Conservation (phyloP, 495 filamentous ascomycete genomes). For the Podospora pseudocomata region DNA sequence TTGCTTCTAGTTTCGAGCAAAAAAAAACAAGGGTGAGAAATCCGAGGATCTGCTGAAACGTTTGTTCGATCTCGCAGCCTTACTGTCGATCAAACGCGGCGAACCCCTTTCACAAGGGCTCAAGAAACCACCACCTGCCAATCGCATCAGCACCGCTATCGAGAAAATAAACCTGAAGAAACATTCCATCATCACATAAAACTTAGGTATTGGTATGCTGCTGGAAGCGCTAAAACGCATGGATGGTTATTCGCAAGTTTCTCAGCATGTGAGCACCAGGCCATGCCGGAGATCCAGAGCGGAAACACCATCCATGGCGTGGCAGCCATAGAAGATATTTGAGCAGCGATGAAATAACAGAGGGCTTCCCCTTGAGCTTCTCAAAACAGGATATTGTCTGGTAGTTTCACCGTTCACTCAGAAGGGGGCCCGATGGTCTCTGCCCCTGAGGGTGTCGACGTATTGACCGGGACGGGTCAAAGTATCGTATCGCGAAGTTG, state of each 20-base stretch:
- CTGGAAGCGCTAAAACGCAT: neutral
- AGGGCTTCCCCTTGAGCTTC: neutral
- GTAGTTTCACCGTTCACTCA: neutral
- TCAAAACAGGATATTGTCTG: neutral
- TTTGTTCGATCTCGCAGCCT: constrained; percentile 2
- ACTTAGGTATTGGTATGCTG: neutral
- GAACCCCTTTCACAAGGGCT: neutral
- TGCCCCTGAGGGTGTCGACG: neutral
- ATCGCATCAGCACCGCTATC: neutral
- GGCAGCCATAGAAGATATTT: neutral
- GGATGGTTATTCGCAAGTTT: neutral
- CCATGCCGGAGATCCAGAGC: neutral
- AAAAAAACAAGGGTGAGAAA: neutral
- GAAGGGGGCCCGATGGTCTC: neutral
- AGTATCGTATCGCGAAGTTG: neutral
- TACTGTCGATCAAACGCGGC: neutral
- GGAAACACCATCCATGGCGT: neutral
- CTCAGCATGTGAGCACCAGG: neutral
- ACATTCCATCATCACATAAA: neutral
- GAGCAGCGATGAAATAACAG: neutral
- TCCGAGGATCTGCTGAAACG: constrained; percentile 4
- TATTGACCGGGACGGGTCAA: neutral
- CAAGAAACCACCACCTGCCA: neutral
- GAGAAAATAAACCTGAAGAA: neutral
- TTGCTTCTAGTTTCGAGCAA: neutral